A percentile compares a stretch with the other conserved stretches of the same genome.
Conservation (phyloP, 495 filamentous ascomycete species). For the Podospora pseudoanserina region DNA sequence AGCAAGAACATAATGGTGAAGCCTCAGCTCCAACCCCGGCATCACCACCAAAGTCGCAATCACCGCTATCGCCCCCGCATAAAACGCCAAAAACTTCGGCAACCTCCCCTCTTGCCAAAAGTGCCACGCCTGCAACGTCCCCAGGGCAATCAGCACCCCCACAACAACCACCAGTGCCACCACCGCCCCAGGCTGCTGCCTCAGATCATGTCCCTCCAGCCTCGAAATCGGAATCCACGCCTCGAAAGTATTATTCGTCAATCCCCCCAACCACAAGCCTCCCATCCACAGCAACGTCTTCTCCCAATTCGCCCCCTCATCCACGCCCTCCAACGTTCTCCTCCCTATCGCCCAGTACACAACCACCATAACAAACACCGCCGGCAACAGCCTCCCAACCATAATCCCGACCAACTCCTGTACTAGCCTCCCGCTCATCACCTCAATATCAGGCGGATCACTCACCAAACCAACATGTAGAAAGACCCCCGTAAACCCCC, state of each 20-base stretch:
- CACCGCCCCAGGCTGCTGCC: slow-evolving; percentile 72
- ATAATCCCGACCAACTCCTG: neutral
- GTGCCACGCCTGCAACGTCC: slow-evolving; percentile 66
- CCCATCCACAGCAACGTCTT: slow-evolving; percentile 62
- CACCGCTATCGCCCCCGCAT: slow-evolving; percentile 53
- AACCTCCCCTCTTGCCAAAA: slow-evolving; percentile 71
- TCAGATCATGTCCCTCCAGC: slow-evolving; percentile 70
- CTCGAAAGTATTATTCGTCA: slow-evolving; percentile 82
- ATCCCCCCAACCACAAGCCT: slow-evolving; percentile 69
- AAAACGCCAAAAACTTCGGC: slow-evolving; percentile 67
- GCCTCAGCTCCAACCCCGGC: slow-evolving; percentile 79
- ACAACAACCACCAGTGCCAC: slow-evolving; percentile 66
- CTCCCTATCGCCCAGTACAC: slow-evolving; percentile 56
- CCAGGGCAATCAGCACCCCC: slow-evolving; percentile 55
- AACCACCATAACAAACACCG: slow-evolving; percentile 69
- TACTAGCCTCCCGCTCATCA: neutral
- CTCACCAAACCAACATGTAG: slow-evolving; percentile 75
- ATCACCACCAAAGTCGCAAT: slow-evolving; percentile 65
- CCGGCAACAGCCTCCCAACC: slow-evolving; percentile 70
- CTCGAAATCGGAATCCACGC: slow-evolving; percentile 72
- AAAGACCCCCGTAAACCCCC: slow-evolving; percentile 68
- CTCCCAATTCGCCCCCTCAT: neutral
- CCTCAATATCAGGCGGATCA: slow-evolving; percentile 57
- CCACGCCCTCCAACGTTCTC: slow-evolving; percentile 44
- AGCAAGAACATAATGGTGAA: slow-evolving; percentile 93